These are phyloP conservation scores for Prosopis cineraria DNA, from an alignment of 306 rosid genomes.

Conservation along the genomic window DNA sequence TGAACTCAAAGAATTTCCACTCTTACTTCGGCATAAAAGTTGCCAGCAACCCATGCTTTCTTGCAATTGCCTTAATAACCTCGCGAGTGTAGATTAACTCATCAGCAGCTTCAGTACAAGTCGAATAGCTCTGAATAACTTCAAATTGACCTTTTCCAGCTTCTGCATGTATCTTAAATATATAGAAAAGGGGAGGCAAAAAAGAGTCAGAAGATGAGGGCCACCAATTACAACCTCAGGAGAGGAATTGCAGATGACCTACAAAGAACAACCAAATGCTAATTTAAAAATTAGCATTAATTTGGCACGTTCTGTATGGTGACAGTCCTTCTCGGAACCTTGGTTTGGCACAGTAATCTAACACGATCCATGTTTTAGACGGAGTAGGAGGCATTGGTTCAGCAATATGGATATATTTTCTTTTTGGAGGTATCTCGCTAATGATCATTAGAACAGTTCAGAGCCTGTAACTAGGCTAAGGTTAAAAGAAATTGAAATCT, in stretches of 20 bases:
- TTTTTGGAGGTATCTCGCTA: neutral
- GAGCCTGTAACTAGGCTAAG: neutral
- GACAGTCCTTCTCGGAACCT: slow-evolving; percentile 22
- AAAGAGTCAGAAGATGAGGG: slow-evolving; percentile 12
- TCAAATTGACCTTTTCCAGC: slow-evolving; percentile 93
- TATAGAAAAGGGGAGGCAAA: slow-evolving; percentile 4
- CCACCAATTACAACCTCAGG: neutral
- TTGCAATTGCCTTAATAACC: slow-evolving; percentile 71
- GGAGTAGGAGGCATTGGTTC: neutral
- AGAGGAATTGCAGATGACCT: slow-evolving; percentile 13
- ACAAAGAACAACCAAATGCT: slow-evolving; percentile 7
- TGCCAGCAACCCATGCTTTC: slow-evolving; percentile 81
- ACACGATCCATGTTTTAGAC: neutral
- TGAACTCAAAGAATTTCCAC: neutral
- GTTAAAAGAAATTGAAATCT: neutral
- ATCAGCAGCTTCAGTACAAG: slow-evolving; percentile 72
- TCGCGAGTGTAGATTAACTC: slow-evolving; percentile 74
- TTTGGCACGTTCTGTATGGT: slow-evolving; percentile 13
- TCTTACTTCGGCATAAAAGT: slow-evolving; percentile 94
- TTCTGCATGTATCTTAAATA: slow-evolving; percentile 76
- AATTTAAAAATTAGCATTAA: slow-evolving; percentile 23
- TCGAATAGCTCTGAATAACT: slow-evolving; percentile 58
- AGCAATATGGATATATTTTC: slow-evolving; percentile 2
- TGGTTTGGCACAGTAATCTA: slow-evolving; percentile 9
- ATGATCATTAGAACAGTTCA: neutral